Evolutionary conservation across 2,329 filamentous ascomycete species (phyloP).

Genomic region (Fonsecaea multimorphosa): DNA sequence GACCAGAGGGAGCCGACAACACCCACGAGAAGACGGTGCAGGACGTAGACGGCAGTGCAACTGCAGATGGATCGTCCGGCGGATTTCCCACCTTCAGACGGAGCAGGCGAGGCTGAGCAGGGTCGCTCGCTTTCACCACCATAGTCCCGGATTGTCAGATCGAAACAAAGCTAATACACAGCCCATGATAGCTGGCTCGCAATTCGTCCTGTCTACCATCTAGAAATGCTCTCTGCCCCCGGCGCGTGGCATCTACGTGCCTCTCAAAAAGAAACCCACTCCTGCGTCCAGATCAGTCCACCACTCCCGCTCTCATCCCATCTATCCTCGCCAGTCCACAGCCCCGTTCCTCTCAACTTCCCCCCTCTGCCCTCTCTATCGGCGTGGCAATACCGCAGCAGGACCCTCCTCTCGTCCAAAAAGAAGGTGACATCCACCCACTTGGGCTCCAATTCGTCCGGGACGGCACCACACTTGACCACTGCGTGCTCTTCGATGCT

Average conservation of each 20-base stretch:
- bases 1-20: neutral
- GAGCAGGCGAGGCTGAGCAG: neutral
- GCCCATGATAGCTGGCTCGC: too few species aligned
- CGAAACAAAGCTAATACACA: too few species aligned
- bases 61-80: neutral
- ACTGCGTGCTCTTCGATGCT: slow-evolving; percentile 39
- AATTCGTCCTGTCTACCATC: too few species aligned
- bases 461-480: slow-evolving; percentile 23
- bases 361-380: slow-evolving; percentile 30
- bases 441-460: slow-evolving; percentile 32
- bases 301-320: slow-evolving; percentile 32
- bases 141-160: neutral
- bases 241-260: neutral
- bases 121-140: neutral
- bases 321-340: slow-evolving; percentile 19
- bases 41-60: neutral
- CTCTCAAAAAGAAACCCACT: slow-evolving; percentile 36
- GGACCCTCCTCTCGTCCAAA: slow-evolving; percentile 33
- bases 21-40: neutral
- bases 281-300: slow-evolving; percentile 38
- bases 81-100: neutral
- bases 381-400: slow-evolving; percentile 37
- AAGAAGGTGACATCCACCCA: slow-evolving; percentile 40
- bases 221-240: neutral
- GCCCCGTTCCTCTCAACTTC: slow-evolving; percentile 27